Evolutionary conservation across 2,329 filamentous ascomycete genomes (phyloP).

Genomic region (Cadophora gregata): DNA sequence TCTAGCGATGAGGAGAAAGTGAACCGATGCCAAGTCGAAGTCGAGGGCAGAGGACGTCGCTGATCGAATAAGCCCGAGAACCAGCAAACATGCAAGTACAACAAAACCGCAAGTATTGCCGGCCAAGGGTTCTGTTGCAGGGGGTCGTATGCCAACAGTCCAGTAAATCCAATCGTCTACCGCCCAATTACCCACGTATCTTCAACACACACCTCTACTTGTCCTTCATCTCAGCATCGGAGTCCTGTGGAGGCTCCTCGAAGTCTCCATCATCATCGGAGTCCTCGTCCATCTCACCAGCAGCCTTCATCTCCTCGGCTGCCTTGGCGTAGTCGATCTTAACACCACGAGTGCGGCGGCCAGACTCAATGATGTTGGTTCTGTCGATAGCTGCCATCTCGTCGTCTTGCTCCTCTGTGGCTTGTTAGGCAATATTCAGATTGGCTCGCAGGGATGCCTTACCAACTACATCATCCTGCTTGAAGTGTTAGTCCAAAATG

Average conservation of each 20-base stretch:
- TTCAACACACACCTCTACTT: background rate
- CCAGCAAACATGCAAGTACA: conserved; percentile 16
- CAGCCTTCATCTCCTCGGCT: conserved; percentile 80
- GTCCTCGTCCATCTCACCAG: conserved; percentile 73
- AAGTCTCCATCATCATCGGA: conserved; percentile 69
- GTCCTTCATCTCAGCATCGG: conserved; percentile 63
- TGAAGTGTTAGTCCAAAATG: conserved; percentile 24
- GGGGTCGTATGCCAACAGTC: conserved; percentile 13
- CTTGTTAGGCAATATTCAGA: conserved; percentile 25
- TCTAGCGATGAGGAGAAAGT: conserved; percentile 21
- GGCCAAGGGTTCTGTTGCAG: conserved; percentile 8
- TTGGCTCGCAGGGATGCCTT: conserved; percentile 31
- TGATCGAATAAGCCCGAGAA: conserved; percentile 1
- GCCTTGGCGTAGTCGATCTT: conserved; percentile 94
- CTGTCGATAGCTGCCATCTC: conserved; percentile 91
- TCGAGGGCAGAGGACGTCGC: background rate
- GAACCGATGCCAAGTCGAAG: conserved; percentile 28
- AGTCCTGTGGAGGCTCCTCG: conserved; percentile 53
- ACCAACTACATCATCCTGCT: conserved; percentile 37
- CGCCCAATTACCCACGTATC: background rate
- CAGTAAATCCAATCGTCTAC: conserved; percentile 13
- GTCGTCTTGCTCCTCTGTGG: conserved; percentile 74
- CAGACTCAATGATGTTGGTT: conserved; percentile 81
- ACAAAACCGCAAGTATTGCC: conserved; percentile 9
- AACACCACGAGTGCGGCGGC: conserved; percentile 87